Conservation (phyloP, 2,329 filamentous ascomycete species). For the Clonostachys sp. region DNA sequence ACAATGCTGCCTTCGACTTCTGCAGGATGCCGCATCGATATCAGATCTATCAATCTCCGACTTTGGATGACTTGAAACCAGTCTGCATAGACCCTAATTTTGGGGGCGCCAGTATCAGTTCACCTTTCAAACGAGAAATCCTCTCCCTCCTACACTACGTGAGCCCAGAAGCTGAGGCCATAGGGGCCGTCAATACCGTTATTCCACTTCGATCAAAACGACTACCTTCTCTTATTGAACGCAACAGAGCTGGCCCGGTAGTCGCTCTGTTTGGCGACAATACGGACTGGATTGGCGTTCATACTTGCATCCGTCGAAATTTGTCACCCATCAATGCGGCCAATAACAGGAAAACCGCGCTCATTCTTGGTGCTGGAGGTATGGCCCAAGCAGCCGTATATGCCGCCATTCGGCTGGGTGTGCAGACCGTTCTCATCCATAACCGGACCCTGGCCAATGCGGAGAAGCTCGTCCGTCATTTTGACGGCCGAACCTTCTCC, state of each 20-base stretch:
- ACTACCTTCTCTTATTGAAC: constrained; percentile 21
- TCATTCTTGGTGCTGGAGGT: constrained; percentile 42
- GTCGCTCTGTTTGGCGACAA: constrained; percentile 60
- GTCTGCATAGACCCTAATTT: constrained; percentile 51
- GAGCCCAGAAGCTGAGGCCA: constrained; percentile 56
- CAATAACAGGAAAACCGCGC: constrained; percentile 23
- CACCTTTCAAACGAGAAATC: constrained; percentile 59
- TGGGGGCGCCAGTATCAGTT: constrained; percentile 55
- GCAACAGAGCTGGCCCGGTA: constrained; percentile 49
- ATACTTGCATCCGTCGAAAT: constrained; percentile 54
- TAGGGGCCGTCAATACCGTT: constrained; percentile 61
- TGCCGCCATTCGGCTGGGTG: constrained; percentile 53
- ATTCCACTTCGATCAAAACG: constrained; percentile 47
- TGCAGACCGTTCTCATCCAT: constrained; percentile 53
- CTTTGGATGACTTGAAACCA: constrained; percentile 46
- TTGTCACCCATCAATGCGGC: constrained; percentile 53
- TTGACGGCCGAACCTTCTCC: constrained; percentile 9
- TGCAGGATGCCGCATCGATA: constrained; percentile 57
- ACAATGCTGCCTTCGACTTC: constrained; percentile 52
- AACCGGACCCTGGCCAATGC: constrained; percentile 50
- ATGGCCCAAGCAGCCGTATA: constrained; percentile 45
- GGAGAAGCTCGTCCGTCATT: constrained; percentile 35
- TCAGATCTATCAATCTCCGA: constrained; percentile 43
- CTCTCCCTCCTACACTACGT: constrained; percentile 52
- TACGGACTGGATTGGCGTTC: constrained; percentile 63